Evolutionary conservation across 495 filamentous ascomycete genomes (phyloP).

Genomic region (Annulohypoxylon moriforme): DNA sequence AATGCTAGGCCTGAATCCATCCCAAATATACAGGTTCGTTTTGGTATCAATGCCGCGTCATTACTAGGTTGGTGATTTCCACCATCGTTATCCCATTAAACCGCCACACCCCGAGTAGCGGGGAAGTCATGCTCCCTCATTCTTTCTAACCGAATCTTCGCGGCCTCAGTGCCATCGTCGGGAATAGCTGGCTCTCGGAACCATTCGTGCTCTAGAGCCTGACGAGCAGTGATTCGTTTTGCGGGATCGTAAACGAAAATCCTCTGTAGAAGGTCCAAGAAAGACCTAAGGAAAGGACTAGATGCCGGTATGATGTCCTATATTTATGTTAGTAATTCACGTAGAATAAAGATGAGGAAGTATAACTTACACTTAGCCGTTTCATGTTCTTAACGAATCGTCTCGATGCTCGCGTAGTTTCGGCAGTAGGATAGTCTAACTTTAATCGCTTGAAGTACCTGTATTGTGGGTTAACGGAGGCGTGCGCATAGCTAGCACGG

Average conservation of each 20-base stretch:
- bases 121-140: conserved; percentile 50
- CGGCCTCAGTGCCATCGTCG: conserved; percentile 95
- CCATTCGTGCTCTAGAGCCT: conserved; percentile 93
- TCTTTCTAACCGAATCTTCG: conserved; percentile 72
- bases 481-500: not conserved
- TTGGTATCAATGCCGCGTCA: conserved; percentile 35
- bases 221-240: conserved; percentile 88
- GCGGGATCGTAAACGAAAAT: conserved; percentile 98
- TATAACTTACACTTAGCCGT: conserved; percentile 73
- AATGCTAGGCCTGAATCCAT: conserved; percentile 32
- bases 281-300: conserved; percentile 81
- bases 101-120: conserved; percentile 32
- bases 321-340: conserved; percentile 45
- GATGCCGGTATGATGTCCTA: conserved; percentile 90
- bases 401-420: conserved; percentile 87
- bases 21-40: conserved; percentile 46
- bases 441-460: conserved; percentile 88
- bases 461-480: conserved; percentile 42
- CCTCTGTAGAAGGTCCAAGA: conserved; percentile 85
- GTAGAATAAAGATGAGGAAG: not conserved
- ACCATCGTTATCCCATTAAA: conserved; percentile 29
- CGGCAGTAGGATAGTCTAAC: conserved; percentile 87
- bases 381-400: conserved; percentile 98
- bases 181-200: conserved; percentile 82
- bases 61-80: conserved; percentile 15